Evolutionary conservation across 805 yeast genomes (phyloP).

Genomic region (Tetrapisispora phaffii): DNA sequence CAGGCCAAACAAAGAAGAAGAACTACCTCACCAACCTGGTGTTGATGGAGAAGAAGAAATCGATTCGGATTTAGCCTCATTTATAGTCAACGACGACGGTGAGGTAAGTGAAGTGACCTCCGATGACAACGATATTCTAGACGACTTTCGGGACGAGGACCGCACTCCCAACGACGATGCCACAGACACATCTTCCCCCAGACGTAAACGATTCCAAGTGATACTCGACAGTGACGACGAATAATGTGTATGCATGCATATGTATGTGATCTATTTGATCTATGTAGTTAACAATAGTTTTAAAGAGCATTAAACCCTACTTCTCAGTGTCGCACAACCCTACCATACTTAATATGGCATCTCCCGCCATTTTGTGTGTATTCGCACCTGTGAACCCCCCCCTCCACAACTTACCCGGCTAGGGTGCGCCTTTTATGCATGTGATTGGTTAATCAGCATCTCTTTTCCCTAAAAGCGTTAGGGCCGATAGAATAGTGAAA

Average conservation of each 20-base stretch:
- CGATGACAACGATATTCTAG: constrained; percentile 14
- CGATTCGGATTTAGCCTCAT: constrained; percentile 14
- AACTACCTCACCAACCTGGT: background rate
- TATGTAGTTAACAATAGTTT: no score
- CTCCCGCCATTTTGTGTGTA: no score
- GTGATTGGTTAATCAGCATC: background rate
- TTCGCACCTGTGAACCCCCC: no score
- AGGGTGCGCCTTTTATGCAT: background rate
- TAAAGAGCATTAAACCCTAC: no score
- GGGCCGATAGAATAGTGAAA: background rate
- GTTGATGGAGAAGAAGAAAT: background rate
- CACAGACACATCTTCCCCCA: constrained; percentile 13
- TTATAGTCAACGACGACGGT: constrained; percentile 13
- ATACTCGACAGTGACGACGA: constrained; percentile 24
- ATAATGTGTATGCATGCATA: no score
- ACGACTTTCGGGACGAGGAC: no score
- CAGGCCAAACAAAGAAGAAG: constrained; percentile 5
- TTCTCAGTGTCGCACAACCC: no score
- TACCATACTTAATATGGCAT: no score
- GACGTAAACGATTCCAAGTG: constrained; percentile 16
- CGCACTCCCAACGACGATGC: constrained; percentile 10
- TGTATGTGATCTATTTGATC: no score
- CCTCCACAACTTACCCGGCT: background rate
- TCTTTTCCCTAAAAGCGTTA: background rate
- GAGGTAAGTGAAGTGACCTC: constrained; percentile 24